phyloP scores from a whole-genome alignment of 805 yeast species.

The Cyberlindnera americana region DNA sequence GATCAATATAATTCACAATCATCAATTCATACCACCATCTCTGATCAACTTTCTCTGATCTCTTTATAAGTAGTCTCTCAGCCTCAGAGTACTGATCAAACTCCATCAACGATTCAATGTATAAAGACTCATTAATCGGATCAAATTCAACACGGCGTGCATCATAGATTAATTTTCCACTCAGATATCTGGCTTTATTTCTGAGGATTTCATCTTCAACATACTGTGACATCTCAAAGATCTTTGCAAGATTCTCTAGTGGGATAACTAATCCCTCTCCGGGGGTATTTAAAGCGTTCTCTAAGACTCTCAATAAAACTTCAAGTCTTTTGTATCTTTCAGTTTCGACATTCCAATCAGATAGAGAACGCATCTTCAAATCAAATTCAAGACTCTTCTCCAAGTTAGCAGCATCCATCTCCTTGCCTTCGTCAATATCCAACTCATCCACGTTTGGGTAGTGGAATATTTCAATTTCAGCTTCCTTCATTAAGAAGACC shows the following conservation, averaged over 20 bases:
- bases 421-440: constrained; percentile 3
- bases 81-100: constrained; percentile 36
- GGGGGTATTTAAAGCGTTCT: constrained; percentile 4
- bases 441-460: constrained; percentile 17
- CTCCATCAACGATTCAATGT: constrained; percentile 41
- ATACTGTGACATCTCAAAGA: constrained; percentile 40
- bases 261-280: constrained; percentile 26
- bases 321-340: constrained; percentile 17
- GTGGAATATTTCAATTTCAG: constrained; percentile 13
- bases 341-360: constrained; percentile 10
- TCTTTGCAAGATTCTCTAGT: constrained; percentile 30
- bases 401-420: constrained; percentile 5
- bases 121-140: constrained; percentile 48
- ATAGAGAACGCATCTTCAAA: constrained; percentile 8
- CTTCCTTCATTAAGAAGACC: constrained; percentile 18
- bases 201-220: constrained; percentile 31
- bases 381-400: constrained; percentile 20
- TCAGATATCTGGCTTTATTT: constrained; percentile 32
- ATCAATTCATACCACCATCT: constrained; percentile 55
- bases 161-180: constrained; percentile 43
- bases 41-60: constrained; percentile 33
- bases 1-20: constrained; percentile 36
- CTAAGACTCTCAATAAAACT: constrained; percentile 15
- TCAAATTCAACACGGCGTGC: constrained; percentile 43
- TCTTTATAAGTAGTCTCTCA: constrained; percentile 32